Evolutionary conservation across 2,329 filamentous ascomycete genomes (phyloP).

Genomic region (Aspergillus novofumigatus): DNA sequence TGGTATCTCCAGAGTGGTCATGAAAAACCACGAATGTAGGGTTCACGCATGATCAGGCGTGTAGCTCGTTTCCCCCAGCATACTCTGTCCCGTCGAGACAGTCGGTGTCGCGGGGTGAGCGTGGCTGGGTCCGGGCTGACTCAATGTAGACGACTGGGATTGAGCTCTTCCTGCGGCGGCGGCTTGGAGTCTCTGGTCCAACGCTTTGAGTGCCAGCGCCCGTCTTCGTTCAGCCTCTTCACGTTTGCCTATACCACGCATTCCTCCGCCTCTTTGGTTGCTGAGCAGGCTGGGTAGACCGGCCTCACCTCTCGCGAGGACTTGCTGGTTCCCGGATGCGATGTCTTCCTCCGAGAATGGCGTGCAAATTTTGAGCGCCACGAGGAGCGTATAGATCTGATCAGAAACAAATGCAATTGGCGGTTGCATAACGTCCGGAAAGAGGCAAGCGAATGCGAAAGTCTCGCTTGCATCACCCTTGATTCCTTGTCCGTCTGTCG

Average conservation of each 20-base stretch:
- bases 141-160: conserved; percentile 30
- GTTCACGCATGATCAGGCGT: conserved; percentile 55
- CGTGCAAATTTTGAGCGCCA: conserved; percentile 72
- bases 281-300: conserved; percentile 58
- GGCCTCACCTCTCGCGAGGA: conserved; percentile 60
- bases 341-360: conserved; percentile 82
- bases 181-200: conserved; percentile 89
- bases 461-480: conserved; percentile 93
- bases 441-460: conserved; percentile 94
- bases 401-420: conserved; percentile 70
- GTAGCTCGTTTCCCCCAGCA: conserved; percentile 68
- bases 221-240: conserved; percentile 89
- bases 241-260: conserved; percentile 60
- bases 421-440: conserved; percentile 78
- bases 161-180: conserved; percentile 58
- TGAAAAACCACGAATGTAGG: not conserved
- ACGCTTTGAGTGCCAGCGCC: conserved; percentile 80
- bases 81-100: conserved; percentile 51
- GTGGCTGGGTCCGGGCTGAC: conserved; percentile 26
- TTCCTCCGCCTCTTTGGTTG: conserved; percentile 39
- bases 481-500: conserved; percentile 54
- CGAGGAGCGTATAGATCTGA: conserved; percentile 68
- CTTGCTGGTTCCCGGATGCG: conserved; percentile 67
- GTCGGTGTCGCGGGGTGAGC: conserved; percentile 52
- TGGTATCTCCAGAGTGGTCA: conserved; percentile 12